Evolutionary conservation across 371 early-diverging fungal species (phyloP).

Genomic region (Umbelopsis sp.): DNA sequence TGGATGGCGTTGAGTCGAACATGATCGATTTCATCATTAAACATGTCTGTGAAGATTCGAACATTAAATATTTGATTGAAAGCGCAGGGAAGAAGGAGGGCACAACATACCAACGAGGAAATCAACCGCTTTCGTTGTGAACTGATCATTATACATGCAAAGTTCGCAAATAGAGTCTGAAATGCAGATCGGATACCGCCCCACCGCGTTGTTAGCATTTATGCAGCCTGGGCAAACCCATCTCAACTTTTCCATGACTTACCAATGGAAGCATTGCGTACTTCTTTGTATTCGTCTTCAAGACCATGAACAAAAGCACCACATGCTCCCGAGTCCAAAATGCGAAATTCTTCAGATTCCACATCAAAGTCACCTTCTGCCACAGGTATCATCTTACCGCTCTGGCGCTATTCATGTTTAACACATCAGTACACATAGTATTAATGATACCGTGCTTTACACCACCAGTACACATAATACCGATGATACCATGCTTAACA

Average conservation of each 20-base stretch:
- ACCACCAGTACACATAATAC: background rate
- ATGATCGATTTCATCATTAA: slow-evolving; percentile 87
- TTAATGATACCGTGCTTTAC: too few species aligned
- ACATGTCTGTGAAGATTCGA: slow-evolving; percentile 72
- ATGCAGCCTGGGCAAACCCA: too few species aligned
- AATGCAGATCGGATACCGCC: background rate
- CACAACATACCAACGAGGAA: slow-evolving; percentile 69
- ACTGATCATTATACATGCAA: slow-evolving; percentile 62
- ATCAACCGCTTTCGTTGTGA: slow-evolving; percentile 69
- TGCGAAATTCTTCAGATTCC: slow-evolving; percentile 62
- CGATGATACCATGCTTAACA: too few species aligned
- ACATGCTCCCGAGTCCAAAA: slow-evolving; percentile 76
- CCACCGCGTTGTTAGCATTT: background rate
- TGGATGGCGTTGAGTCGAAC: slow-evolving; percentile 83
- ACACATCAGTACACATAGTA: background rate
- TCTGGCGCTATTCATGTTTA: background rate
- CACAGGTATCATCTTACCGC: slow-evolving; percentile 44
- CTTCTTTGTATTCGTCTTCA: slow-evolving; percentile 90
- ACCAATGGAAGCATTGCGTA: slow-evolving; percentile 85
- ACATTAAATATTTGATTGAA: too few species aligned
- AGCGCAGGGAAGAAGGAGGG: too few species aligned
- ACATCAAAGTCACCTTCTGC: slow-evolving; percentile 73
- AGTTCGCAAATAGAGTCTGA: slow-evolving; percentile 81
- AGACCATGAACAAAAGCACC: slow-evolving; percentile 93
- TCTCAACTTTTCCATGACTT: slow-evolving; percentile 15